These are phyloP conservation scores for Phytophthora cajani DNA, from an alignment of 352 stramenopile genomes.

Conservation along the genomic window DNA sequence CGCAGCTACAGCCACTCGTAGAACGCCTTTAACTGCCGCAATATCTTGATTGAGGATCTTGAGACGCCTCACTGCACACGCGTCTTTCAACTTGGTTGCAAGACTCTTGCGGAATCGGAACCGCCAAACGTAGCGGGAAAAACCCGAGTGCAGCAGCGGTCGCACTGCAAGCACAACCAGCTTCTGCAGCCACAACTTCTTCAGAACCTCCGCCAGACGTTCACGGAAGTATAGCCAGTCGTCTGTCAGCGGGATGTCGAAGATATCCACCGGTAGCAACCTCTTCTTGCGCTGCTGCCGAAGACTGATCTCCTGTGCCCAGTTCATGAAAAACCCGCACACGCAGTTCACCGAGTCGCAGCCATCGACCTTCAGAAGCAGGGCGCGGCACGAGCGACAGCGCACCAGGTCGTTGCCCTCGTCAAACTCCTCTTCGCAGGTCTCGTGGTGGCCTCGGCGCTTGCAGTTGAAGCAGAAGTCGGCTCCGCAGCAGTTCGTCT, in stretches of 20 bases:
- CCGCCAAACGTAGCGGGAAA: slow-evolving; percentile 20
- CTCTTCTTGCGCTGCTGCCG: slow-evolving; percentile 18
- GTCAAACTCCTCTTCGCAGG: slow-evolving; percentile 30
- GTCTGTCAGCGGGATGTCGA: slow-evolving; percentile 23
- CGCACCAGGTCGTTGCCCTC: slow-evolving; percentile 40
- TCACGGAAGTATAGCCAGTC: slow-evolving; percentile 11
- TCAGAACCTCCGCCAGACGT: slow-evolving; percentile 1
- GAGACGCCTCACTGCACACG: neutral
- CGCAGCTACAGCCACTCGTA: slow-evolving; percentile 3
- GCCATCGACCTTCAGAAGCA: slow-evolving; percentile 59
- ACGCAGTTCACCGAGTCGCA: slow-evolving; percentile 58
- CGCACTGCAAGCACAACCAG: neutral
- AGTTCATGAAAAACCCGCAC: slow-evolving; percentile 55
- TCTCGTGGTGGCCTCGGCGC: slow-evolving; percentile 35
- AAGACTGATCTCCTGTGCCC: slow-evolving; percentile 33
- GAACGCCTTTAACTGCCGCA: slow-evolving; percentile 12
- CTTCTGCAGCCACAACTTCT: slow-evolving; percentile 18
- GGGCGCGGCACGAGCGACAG: slow-evolving; percentile 49
- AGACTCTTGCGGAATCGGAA: slow-evolving; percentile 23
- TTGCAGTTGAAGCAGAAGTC: slow-evolving; percentile 70
- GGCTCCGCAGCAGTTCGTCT: slow-evolving; percentile 47
- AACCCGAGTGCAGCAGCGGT: slow-evolving; percentile 1
- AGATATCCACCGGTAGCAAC: slow-evolving; percentile 42
- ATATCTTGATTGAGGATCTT: neutral
- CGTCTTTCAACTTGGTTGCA: neutral